Evolutionary conservation across 805 yeast species (phyloP), one percentile per base, ranked within the genome.

Genomic region (Yueomyces sinensis): DNA sequence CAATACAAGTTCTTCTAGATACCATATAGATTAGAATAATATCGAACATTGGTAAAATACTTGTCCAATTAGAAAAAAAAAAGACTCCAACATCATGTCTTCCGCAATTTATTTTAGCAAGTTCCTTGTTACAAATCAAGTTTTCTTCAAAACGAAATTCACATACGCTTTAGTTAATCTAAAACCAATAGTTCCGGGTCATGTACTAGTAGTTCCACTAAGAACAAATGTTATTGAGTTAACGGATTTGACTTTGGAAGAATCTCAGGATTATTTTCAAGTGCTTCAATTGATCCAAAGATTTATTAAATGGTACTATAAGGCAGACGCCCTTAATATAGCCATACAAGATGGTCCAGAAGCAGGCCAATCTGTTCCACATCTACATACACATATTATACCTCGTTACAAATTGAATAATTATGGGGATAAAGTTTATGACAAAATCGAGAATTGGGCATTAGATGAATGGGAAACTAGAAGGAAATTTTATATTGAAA

Each of bases 291-390:
- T 69, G 32, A 67, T 91, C 0, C 76, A 84, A 40, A 58, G 61
- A 35, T 79, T 86, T 41, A 75, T 91, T 13, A 76, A 69, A 42
- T 49, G 65, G 37, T 61, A 67, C 11, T 91, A 76, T 54, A 66
- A 75, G 25, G 94, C 95, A 2, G 93, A 87, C 45, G 66, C 94
- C 1, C 50, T 86, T 39, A 93, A 93, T 51, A 68, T 91, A 28
- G 89, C 96, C 9, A 83, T 93, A 39, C 99, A 91, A 54, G 99
- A 91, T 53, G 98, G 98, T 0, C 82, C 86, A 0, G 84, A 84
- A 33, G 89, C 96, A 1, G 98, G 98, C 3, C 98, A 91, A 53
- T 73, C 87, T n/a, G 77, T 91, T 2, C 94, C 96, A 4, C 98
- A 91, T 57, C 66, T 89, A 20, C 98, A 91, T 55, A 80, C 95